Evolutionary conservation across 2,329 filamentous ascomycete genomes (phyloP).

Genomic region (Pyrenophora tritici-repentis): DNA sequence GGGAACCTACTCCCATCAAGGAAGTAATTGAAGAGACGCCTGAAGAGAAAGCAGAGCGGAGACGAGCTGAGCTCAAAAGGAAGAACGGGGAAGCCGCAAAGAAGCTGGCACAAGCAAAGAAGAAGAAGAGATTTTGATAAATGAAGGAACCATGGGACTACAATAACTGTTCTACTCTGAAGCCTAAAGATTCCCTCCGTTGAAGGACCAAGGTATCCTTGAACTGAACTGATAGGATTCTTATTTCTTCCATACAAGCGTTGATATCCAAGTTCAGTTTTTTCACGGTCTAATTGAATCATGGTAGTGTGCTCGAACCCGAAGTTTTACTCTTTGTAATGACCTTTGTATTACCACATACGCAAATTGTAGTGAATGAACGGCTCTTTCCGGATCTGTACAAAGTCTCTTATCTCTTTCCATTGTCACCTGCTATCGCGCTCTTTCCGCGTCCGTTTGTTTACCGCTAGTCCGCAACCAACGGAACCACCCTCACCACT

Average conservation of each 20-base stretch:
- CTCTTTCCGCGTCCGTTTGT: slow-evolving; percentile 13
- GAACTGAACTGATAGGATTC: too few species aligned
- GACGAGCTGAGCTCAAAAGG: slow-evolving; percentile 61
- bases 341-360: too few species aligned
- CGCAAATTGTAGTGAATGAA: too few species aligned
- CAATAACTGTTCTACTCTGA: neutral
- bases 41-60: slow-evolving; percentile 60
- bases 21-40: slow-evolving; percentile 46
- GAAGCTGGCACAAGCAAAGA: slow-evolving; percentile 52
- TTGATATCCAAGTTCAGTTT: neutral
- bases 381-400: neutral
- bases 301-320: too few species aligned
- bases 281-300: neutral
- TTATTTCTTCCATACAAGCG: neutral
- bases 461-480: slow-evolving; percentile 2
- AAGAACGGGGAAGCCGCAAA: slow-evolving; percentile 59
- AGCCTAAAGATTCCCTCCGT: too few species aligned
- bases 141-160: neutral
- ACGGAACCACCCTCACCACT: neutral
- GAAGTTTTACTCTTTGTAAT: too few species aligned
- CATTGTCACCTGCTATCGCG: slow-evolving; percentile 5
- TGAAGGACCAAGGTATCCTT: neutral
- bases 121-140: slow-evolving; percentile 41
- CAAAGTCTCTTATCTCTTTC: neutral
- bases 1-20: slow-evolving; percentile 16